These are phyloP conservation scores for Hansfordia pulvinata DNA, from an alignment of 2,329 filamentous ascomycete species.

Conservation along the genomic window DNA sequence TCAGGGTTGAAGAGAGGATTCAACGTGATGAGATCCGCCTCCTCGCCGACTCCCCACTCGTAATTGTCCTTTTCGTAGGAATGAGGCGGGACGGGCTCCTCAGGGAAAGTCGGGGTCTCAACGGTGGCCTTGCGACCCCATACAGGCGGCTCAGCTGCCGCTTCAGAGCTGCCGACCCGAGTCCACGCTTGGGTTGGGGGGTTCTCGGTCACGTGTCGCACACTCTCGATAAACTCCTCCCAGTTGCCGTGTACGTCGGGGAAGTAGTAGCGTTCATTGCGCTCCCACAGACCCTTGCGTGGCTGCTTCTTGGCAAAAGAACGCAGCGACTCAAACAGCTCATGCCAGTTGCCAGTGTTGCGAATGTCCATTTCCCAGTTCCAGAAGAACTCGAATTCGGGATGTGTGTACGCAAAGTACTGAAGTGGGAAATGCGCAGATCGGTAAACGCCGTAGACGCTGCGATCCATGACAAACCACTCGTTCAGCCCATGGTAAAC, in stretches of 20 bases:
- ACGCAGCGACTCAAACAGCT: constrained; percentile 55
- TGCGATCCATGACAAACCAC: constrained; percentile 11
- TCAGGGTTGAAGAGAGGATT: constrained; percentile 65
- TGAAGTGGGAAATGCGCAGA: constrained; percentile 50
- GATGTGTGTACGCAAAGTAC: constrained; percentile 48
- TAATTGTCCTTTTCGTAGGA: constrained; percentile 36
- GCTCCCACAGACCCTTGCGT: constrained; percentile 64
- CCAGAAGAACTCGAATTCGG: constrained; percentile 55
- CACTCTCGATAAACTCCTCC: constrained; percentile 56
- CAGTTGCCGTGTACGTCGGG: constrained; percentile 56
- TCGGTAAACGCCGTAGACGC: constrained; percentile 47
- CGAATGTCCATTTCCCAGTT: constrained; percentile 61
- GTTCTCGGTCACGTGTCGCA: constrained; percentile 43
- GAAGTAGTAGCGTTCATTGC: constrained; percentile 64
- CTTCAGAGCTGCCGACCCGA: too few relatives aligned
- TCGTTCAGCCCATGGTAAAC: constrained; percentile 31
- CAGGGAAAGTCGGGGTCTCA: constrained; percentile 47
- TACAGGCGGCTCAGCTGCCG: too few relatives aligned
- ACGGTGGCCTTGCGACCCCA: constrained; percentile 48
- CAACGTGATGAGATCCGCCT: constrained; percentile 64
- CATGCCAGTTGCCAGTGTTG: constrained; percentile 53
- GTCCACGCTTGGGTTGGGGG: too few relatives aligned
- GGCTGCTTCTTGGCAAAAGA: constrained; percentile 56
- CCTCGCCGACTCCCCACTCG: constrained; percentile 55
- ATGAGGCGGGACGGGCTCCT: constrained; percentile 29